Base-by-base conservation (phyloP, 306 rosid species). In the Gleditsia sinensis region DNA sequence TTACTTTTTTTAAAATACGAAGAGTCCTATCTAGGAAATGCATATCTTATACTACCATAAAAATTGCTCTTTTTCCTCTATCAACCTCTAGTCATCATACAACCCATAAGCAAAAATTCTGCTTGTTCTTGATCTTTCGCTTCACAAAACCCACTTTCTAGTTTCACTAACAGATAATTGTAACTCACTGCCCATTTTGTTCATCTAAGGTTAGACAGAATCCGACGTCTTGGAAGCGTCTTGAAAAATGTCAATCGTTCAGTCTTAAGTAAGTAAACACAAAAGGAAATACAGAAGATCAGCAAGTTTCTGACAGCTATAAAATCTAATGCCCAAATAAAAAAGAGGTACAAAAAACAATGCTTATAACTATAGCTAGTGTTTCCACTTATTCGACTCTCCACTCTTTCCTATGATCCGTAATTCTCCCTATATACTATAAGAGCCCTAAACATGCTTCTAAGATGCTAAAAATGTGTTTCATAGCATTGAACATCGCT, bases 21-120 rank as follows among this genome's bases (percentile, higher is more conserved):
- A 67, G 4, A 67, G 72, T 33, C 53, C 51, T 46, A 58, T 50
- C 72, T 34, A 65, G 36, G 67, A 23, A 76, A 37, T 53, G 66
- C 40, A 72, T 76, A 21, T 71, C 30, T 43, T 76, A 55, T 19
- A 70, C 25, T 4, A 42, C 33, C n/a, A 56, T n/a, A n/a, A n/a
- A 28, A 71, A 48, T 37, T 36, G n/a, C n/a, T 40, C 46, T 57
- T 53, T n/a, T 48, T 37, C 56, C 17, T 59, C 45, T 45, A 48
- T 58, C 69, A 25, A 7, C 42, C 61, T 45, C n/a, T 11, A 40
- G 59, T 28, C 75, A 46, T 36, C 37, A 57, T 7, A 69, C 36
- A 58, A 74, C 36, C 45, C 20, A 34, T 24, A 53, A 23, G 11
- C 67, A 30, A 20, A 46, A 55, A 45, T 61, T 17, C 63, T 17